phyloP scores from a whole-genome alignment of 2,329 filamentous ascomycete genomes.

The Metarhizium humberi region DNA sequence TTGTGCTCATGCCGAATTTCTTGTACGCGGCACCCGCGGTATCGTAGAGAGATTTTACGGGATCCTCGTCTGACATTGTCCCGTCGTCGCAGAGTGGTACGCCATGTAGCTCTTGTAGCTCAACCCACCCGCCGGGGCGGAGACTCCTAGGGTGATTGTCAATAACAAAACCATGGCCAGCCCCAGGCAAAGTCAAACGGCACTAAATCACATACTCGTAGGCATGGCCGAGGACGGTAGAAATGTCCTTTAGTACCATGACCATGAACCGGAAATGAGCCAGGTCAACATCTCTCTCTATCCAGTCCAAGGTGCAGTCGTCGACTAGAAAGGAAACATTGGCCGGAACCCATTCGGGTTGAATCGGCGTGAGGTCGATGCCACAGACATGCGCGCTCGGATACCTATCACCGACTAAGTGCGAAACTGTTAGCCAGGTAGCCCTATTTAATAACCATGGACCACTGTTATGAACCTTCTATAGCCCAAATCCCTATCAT shows the following conservation, averaged over 20 bases:
- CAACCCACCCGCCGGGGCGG: conserved; percentile 34
- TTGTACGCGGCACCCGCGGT: conserved; percentile 7
- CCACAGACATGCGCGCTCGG: conserved; percentile 27
- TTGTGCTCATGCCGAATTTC: conserved; percentile 11
- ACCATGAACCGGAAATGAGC: conserved; percentile 20
- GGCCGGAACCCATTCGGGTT: conserved; percentile 29
- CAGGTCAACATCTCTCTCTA: conserved; percentile 15
- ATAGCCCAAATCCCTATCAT: conserved; percentile 9
- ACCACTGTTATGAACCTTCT: conserved; percentile 1
- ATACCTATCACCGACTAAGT: conserved; percentile 15
- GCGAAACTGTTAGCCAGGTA: neutral
- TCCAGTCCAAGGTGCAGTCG: conserved; percentile 24
- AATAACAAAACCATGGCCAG: neutral
- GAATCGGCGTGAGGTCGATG: conserved; percentile 29
- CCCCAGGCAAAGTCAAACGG: neutral
- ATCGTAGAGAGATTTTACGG: conserved; percentile 7
- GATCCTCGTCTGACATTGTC: conserved; percentile 14
- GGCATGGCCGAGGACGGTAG: conserved; percentile 9
- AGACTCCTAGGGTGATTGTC: conserved; percentile 11
- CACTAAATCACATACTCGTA: conserved; percentile 10
- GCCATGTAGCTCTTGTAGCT: conserved; percentile 29
- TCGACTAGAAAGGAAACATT: conserved; percentile 30
- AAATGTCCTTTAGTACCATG: conserved; percentile 10
- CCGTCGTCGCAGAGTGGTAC: conserved; percentile 25
- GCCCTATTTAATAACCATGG: neutral